Base-by-base conservation (phyloP, 1,284 basidiomycete species). In the Microbotryomycetes sp. region DNA sequence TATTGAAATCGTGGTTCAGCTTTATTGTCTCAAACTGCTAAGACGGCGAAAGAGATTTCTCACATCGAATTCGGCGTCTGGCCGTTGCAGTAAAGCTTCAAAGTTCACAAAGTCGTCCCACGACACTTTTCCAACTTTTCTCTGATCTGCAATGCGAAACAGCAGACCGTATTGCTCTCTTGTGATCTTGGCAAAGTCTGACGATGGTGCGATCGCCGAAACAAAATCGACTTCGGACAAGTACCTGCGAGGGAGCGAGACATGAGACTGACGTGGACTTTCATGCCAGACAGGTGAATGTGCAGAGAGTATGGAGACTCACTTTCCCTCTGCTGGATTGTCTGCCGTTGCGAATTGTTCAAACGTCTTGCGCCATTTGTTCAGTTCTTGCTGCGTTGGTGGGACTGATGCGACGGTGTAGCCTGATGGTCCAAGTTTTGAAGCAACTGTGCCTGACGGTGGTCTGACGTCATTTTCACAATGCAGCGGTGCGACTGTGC, bases 31-130 rank as follows among this genome's bases (percentile, higher is more conserved):
- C 91, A 49, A 91, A 87, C 71, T 90, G 81, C 76, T 32, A 23
- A 28, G 28, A n/a, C 51, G 54, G 49, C 56, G 9, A 54, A 47
- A 71, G 63, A 69, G 36, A 22, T 14, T 22, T 30, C n/a, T 76
- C 31, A 67, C 64, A 42, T 69, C 65, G 28, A 64, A 73, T 42
- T 68, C 64, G 28, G 70, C 67, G 25, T 67, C 69, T 19, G 75
- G 74, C 63, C 63, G 72, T 71, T 92, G 91, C 71, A 92, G 77
- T 68, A 90, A 78, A 19, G 89, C 92, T 79, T 96, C 87, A 74
- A 97, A 97, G 64, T 92, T 86, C 23, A 86, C 86, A 73, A 93
- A 97, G 76, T 97, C 92, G 70, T 94, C 89, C 85, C 89, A 94
- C 51, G 89, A 89, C 51, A 97, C 83, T 49, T 88, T 78, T 29